These are phyloP conservation scores for Crucibulum laeve DNA, from an alignment of 768 basidiomycete genomes.

Conservation along the genomic window DNA sequence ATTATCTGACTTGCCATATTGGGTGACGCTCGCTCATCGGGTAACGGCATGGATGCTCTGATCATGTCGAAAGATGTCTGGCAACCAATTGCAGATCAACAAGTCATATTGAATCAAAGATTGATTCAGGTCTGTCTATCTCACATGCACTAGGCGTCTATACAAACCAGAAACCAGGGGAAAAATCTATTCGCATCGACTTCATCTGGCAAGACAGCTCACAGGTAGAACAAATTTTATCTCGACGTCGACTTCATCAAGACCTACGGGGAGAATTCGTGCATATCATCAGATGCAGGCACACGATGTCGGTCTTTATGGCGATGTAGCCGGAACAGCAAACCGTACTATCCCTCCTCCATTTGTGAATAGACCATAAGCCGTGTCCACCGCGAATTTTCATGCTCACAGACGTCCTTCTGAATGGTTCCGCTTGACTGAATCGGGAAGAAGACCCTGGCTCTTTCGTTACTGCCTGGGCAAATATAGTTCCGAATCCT, in stretches of 20 bases:
- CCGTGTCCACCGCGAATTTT: not conserved
- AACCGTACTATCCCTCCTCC: slow-evolving; percentile 10
- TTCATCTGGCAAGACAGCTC: not conserved
- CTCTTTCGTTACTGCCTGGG: slow-evolving; percentile 12
- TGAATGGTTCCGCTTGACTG: slow-evolving; percentile 12
- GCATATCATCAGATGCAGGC: slow-evolving; percentile 4
- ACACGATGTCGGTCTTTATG: slow-evolving; percentile 9
- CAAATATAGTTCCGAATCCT: slow-evolving; percentile 13
- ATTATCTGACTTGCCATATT: no score
- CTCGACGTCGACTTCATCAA: not conserved
- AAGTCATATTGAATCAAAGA: no score
- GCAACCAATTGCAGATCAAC: no score
- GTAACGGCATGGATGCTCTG: no score
- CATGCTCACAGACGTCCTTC: slow-evolving; percentile 4
- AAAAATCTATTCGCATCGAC: no score
- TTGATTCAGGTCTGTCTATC: no score
- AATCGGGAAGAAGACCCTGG: slow-evolving; percentile 16
- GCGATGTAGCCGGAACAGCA: slow-evolving; percentile 8
- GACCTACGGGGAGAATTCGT: slow-evolving; percentile 10
- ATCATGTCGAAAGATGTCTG: no score
- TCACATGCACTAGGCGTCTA: no score
- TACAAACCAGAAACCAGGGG: no score
- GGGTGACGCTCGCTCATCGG: no score
- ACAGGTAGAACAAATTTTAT: not conserved
- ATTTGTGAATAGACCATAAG: slow-evolving; percentile 10